Percentiles rank a stretch among this genome's conserved stretches.
These are phyloP conservation scores for Exophiala xenobiotica DNA, from an alignment of 2,329 filamentous ascomycete genomes.

Conservation along the genomic window DNA sequence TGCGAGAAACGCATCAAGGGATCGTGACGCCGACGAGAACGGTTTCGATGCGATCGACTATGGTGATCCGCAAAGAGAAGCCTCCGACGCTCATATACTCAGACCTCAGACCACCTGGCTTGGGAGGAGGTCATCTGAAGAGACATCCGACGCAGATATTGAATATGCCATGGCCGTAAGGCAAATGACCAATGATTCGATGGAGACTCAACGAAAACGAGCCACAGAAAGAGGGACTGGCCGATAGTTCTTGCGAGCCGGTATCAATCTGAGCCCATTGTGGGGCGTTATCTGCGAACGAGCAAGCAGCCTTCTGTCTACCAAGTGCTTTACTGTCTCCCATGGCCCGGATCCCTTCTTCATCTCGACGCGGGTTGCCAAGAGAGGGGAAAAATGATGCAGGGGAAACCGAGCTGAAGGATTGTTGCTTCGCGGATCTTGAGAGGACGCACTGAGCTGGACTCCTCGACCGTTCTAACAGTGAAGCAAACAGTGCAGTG, in stretches of 20 bases:
- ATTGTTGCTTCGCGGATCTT: too few relatives aligned
- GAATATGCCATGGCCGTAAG: slow-evolving; percentile 30
- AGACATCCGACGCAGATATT: slow-evolving; percentile 26
- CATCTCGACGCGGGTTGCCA: too few relatives aligned
- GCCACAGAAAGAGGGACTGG: slow-evolving; percentile 13
- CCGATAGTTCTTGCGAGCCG: slow-evolving; percentile 6
- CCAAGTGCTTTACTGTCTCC: too few relatives aligned
- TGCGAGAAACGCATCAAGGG: slow-evolving; percentile 27
- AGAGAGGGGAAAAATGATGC: too few relatives aligned
- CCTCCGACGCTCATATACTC: slow-evolving; percentile 25
- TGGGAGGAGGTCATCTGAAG: slow-evolving; percentile 18
- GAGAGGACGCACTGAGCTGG: too few relatives aligned
- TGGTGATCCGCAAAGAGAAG: slow-evolving; percentile 23
- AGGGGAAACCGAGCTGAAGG: too few relatives aligned
- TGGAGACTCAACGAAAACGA: slow-evolving; percentile 18
- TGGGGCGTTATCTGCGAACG: too few relatives aligned
- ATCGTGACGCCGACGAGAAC: slow-evolving; percentile 30
- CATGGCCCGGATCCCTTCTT: too few relatives aligned
- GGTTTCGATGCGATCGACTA: slow-evolving; percentile 25
- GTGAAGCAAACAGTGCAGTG: too few relatives aligned
- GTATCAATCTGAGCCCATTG: neutral
- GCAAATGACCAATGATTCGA: slow-evolving; percentile 26
- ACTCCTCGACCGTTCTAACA: too few relatives aligned
- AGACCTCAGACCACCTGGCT: slow-evolving; percentile 21
- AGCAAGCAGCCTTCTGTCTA: too few relatives aligned